Conservation (phyloP, 176 grass and related monocot genomes). For the Cenchrus fungigraminus region DNA sequence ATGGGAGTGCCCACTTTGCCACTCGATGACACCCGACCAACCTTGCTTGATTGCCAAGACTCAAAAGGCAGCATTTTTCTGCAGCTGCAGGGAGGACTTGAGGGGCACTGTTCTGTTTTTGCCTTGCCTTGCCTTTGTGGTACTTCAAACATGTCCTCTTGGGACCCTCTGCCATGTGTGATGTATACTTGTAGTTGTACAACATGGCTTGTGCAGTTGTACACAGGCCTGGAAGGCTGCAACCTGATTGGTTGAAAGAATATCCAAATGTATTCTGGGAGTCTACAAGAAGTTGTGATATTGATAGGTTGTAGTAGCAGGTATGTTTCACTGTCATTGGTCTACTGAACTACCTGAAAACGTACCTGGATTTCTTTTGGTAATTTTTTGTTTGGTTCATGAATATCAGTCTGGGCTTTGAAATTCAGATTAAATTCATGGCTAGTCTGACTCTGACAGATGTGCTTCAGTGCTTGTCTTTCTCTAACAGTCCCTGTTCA, state of each 20-base stretch:
- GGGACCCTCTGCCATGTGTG: slow-evolving; percentile 33
- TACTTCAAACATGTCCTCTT: slow-evolving; percentile 50
- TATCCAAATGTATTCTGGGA: slow-evolving; percentile 8
- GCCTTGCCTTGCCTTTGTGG: slow-evolving; percentile 38
- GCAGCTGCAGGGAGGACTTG: slow-evolving; percentile 46
- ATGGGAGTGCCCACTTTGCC: slow-evolving; percentile 55
- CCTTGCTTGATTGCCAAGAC: slow-evolving; percentile 79
- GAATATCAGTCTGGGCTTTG: neutral
- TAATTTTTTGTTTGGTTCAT: neutral
- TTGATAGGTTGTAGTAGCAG: neutral
- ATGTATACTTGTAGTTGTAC: slow-evolving; percentile 34
- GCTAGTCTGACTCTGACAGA: slow-evolving; percentile 1
- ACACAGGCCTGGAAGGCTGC: slow-evolving; percentile 38
- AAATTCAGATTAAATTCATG: neutral
- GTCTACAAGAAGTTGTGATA: slow-evolving; percentile 12
- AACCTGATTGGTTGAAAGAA: slow-evolving; percentile 13
- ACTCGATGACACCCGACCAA: slow-evolving; percentile 70
- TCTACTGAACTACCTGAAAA: neutral
- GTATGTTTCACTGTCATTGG: slow-evolving; percentile 17
- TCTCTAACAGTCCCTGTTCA: slow-evolving; percentile 32
- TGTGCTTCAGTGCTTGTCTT: slow-evolving; percentile 11
- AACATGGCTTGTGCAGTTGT: slow-evolving; percentile 35
- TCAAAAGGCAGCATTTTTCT: slow-evolving; percentile 43
- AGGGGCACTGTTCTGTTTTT: slow-evolving; percentile 29
- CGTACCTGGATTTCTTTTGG: neutral